Evolutionary conservation across 2,329 filamentous ascomycete species (phyloP), one percentile per base, ranked within the genome.

Genomic region (Setomelanomma holmii): DNA sequence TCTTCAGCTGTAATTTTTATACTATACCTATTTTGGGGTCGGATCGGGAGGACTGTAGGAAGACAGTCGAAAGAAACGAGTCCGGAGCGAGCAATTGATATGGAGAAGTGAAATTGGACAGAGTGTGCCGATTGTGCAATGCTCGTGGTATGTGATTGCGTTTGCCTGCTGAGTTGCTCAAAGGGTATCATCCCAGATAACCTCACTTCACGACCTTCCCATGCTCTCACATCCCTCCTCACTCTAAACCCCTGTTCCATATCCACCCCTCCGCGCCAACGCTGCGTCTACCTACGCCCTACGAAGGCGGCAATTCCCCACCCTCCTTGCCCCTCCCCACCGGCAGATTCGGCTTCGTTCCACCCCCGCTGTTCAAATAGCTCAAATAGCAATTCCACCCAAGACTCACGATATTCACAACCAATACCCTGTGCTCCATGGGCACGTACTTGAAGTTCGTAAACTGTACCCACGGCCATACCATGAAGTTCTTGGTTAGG

Each of bases 391-490:
- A 77, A 52, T 77, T 77, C 75, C 75, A 77, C n/a, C 74, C 73
- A 61, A 53, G 27, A 11, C 35, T 49, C 16, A 96, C 82, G 44
- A 96, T 75, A 69, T 97, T 97, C 65, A 96, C 93, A 56, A 96
- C 88, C 64, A 96, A 78, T 36, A 97, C 85, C 53, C 92, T 84
- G 76, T 93, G 87, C 71, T 96, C 85, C 57, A 96, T 80, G 42
- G 93, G 93, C 58, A 96, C 84, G 59, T 95, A 84, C 68, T 89
- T 89, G 79, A 97, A 97, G 80, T 97, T 97, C 69, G 88, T 82
- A 47, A 88, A 80, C 79, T 97, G 93, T 49, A 96, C 91, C 63
- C 79, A 80, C 3, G 93, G 93, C 93, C 93, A 97, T 49, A 97
- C 76, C 79, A 91, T 84, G 82, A 91, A 91, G 79, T 96, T 97